phyloP scores from a whole-genome alignment of 2,329 filamentous ascomycete genomes.

The Ceratocystiopsis minuta region DNA sequence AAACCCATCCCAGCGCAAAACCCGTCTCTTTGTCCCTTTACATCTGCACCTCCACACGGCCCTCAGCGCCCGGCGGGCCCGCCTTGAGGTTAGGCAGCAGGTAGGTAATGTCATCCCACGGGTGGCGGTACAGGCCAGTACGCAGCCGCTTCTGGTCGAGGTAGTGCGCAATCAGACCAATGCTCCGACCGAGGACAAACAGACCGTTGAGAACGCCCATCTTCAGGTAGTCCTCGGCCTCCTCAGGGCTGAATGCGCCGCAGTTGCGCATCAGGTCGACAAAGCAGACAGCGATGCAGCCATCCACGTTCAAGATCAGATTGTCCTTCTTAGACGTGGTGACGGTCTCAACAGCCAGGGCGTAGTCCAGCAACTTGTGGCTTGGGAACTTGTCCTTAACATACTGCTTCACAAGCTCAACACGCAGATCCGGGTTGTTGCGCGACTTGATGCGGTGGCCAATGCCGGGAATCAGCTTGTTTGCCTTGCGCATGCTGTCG shows the following conservation, averaged over 20 bases:
- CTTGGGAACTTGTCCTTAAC: conserved; percentile 93
- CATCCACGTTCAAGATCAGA: conserved; percentile 97
- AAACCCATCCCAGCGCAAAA: neutral
- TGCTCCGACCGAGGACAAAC: conserved; percentile 90
- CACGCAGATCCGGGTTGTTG: conserved; percentile 98
- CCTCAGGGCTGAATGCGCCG: conserved; percentile 86
- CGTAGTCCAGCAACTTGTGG: conserved; percentile 97
- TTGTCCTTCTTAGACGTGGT: conserved; percentile 99
- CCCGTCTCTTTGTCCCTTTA: conserved; percentile 19
- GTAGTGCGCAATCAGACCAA: conserved; percentile 98
- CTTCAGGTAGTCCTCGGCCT: conserved; percentile 95
- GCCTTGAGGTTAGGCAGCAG: conserved; percentile 66
- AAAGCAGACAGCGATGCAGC: conserved; percentile 96
- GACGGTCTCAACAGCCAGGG: conserved; percentile 90
- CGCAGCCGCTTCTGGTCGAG: conserved; percentile 98
- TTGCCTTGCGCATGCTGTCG: conserved; percentile 97
- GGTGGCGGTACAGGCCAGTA: conserved; percentile 96
- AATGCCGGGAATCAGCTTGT: conserved; percentile 99
- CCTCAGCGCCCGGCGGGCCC: conserved; percentile 56
- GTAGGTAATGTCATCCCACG: conserved; percentile 97
- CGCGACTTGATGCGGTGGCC: conserved; percentile 98
- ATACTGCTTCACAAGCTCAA: conserved; percentile 98
- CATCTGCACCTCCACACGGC: conserved; percentile 77
- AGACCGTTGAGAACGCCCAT: conserved; percentile 99
- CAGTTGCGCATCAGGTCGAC: conserved; percentile 95